Evolutionary conservation across 768 basidiomycete genomes (phyloP), one percentile per base, ranked within the genome.

Genomic region (Rhodotorula diobovata): DNA sequence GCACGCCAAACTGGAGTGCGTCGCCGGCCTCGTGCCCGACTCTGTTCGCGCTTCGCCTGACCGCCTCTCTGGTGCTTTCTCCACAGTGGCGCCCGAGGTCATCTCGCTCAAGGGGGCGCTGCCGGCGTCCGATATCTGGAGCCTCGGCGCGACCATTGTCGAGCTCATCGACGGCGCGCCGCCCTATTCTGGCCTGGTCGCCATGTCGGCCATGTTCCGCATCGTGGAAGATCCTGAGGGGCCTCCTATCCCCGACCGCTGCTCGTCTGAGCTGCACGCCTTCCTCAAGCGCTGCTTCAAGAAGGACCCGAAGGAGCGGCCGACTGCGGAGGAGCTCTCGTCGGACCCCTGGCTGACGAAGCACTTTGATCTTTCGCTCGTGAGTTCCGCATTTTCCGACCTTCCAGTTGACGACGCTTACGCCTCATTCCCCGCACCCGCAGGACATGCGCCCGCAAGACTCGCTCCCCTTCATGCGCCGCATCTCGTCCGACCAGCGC

Each of bases 71-170:
- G n/a, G 48, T 21, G 21, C 45, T 39, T 14, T 39, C 39, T 39
- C 30, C 21, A 12, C 70, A 84, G 84, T 99, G 93, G 94, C 94
- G 20, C 95, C 95, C 5, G 95, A 99, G 81, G 91, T 97, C 61
- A 98, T 99, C 72, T 89, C 93, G 79, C 85, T 98, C 66, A 90
- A 93, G 79, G 94, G 94, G 8, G 91, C 95, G 15, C 89, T 90
- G n/a, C 84, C 89, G 0, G 93, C 93, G 77, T 89, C 91, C 37
- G 93, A 96, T 79, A 94, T 96, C 43, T 96, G 93, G 93, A 95
- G 93, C 0, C 81, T 99, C 73, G 95, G 88, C 2, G 96, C 94
- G 78, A 97, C 95, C 8, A 87, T 97, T 76, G 87, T 95, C 76
- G 95, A 99, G 81, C 84, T 99, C 35, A 82, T 97, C 73, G 95